A percentile compares a stretch with the other conserved stretches of the same genome.
Evolutionary conservation across 202 grass and related monocot genomes (phyloP).

Genomic region (Hordeum pubiflorum): DNA sequence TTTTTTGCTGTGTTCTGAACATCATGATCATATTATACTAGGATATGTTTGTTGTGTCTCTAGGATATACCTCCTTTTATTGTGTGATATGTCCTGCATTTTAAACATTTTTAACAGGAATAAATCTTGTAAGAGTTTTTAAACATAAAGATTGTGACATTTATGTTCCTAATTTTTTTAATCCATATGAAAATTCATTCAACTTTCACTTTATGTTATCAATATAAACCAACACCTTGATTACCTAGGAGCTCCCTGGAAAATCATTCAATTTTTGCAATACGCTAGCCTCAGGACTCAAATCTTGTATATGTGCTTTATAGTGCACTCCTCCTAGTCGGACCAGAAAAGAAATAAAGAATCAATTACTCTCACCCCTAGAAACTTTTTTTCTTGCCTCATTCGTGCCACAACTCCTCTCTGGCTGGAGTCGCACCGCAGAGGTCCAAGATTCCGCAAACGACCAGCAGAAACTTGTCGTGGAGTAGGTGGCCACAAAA

Average conservation of each 20-base stretch:
- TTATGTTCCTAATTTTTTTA: neutral
- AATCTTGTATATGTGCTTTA: neutral
- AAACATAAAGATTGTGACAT: neutral
- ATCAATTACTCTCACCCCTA: neutral
- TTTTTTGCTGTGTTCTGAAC: too few relatives aligned
- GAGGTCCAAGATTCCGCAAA: neutral
- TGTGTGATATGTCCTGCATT: neutral
- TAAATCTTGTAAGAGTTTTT: too few relatives aligned
- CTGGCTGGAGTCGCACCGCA: neutral
- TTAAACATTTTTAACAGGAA: neutral
- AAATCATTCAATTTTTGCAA: neutral
- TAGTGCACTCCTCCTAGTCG: neutral
- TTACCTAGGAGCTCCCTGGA: neutral
- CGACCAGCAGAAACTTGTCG: too few relatives aligned
- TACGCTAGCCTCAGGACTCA: neutral
- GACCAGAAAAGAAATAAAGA: neutral
- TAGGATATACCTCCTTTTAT: neutral
- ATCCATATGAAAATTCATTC: neutral
- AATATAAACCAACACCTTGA: neutral
- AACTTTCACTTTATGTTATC: neutral
- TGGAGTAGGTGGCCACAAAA: too few relatives aligned
- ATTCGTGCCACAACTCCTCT: neutral
- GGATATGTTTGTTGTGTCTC: neutral
- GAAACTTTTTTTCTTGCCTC: neutral
- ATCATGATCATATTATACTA: too few relatives aligned